These are phyloP conservation scores for Sarocladiaceae sp. DNA, from an alignment of 2,329 filamentous ascomycete species.

Conservation along the genomic window DNA sequence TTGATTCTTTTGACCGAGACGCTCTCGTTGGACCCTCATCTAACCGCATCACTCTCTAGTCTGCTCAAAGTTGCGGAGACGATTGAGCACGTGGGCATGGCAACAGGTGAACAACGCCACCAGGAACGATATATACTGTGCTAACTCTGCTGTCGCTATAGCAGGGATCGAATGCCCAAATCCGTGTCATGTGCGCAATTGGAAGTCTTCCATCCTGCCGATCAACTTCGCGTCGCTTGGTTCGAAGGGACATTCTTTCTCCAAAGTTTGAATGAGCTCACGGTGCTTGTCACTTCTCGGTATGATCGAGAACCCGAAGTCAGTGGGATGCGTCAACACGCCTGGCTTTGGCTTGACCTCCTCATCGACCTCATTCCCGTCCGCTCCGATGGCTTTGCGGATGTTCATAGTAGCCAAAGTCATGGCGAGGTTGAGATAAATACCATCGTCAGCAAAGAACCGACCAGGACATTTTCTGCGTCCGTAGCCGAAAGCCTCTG, in stretches of 20 bases:
- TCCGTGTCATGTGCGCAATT: background rate
- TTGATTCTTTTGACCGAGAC: too few species aligned
- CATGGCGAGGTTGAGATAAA: constrained; percentile 25
- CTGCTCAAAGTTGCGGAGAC: background rate
- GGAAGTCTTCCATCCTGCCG: background rate
- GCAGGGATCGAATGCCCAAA: too few species aligned
- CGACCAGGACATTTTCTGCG: constrained; percentile 18
- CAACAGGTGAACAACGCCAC: background rate
- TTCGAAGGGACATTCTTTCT: constrained; percentile 9
- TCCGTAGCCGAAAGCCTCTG: constrained; percentile 17
- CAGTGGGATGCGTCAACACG: constrained; percentile 8
- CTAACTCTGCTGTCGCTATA: too few species aligned
- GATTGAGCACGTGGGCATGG: background rate
- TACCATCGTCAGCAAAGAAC: constrained; percentile 15
- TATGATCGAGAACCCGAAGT: constrained; percentile 1
- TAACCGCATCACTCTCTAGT: too few species aligned
- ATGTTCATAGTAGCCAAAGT: constrained; percentile 37
- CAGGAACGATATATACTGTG: too few species aligned
- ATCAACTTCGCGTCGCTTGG: constrained; percentile 1
- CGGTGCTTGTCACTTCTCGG: constrained; percentile 9
- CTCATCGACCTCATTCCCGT: constrained; percentile 16
- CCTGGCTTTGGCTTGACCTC: constrained; percentile 10
- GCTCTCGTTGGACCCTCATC: too few species aligned
- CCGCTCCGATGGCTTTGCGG: constrained; percentile 26
- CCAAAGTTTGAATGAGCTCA: constrained; percentile 1